Percentiles rank a stretch among this genome's conserved stretches.
phyloP scores from a whole-genome alignment of 2,329 filamentous ascomycete species.

The Sporothrix protearum region DNA sequence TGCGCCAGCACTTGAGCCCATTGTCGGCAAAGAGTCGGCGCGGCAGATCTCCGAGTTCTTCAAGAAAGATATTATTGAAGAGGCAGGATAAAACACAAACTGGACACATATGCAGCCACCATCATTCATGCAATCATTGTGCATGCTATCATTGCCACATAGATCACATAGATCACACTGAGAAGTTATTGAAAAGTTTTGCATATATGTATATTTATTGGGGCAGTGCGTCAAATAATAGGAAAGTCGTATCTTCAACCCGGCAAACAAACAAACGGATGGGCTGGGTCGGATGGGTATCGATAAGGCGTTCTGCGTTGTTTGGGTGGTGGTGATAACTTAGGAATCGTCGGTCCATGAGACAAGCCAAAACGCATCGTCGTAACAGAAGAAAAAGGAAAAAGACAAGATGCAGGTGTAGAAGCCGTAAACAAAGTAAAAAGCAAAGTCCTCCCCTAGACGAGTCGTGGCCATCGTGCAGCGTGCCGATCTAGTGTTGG shows the following conservation, averaged over 20 bases:
- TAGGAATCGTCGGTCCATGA: not conserved
- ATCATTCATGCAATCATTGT: no score
- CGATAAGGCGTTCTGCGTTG: not conserved
- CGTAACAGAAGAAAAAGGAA: conserved; percentile 16
- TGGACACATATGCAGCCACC: no score
- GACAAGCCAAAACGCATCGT: not conserved
- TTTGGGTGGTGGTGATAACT: not conserved
- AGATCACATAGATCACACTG: not conserved
- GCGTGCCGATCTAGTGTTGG: not conserved
- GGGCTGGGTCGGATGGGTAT: not conserved
- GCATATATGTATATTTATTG: not conserved
- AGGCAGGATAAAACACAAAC: conserved; percentile 37
- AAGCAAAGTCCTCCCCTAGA: not conserved
- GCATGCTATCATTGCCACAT: not conserved
- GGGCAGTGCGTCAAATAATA: not conserved
- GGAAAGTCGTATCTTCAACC: not conserved
- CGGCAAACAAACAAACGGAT: not conserved
- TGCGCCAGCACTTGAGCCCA: conserved; percentile 64
- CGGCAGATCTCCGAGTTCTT: conserved; percentile 80
- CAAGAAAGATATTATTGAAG: conserved; percentile 57
- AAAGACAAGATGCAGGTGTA: not conserved
- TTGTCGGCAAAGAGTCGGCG: conserved; percentile 75
- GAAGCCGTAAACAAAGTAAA: not conserved
- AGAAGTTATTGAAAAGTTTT: not conserved
- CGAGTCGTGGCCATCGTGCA: not conserved